Evolutionary conservation across 768 basidiomycete species (phyloP).

Genomic region (Rubroboletus satanas): DNA sequence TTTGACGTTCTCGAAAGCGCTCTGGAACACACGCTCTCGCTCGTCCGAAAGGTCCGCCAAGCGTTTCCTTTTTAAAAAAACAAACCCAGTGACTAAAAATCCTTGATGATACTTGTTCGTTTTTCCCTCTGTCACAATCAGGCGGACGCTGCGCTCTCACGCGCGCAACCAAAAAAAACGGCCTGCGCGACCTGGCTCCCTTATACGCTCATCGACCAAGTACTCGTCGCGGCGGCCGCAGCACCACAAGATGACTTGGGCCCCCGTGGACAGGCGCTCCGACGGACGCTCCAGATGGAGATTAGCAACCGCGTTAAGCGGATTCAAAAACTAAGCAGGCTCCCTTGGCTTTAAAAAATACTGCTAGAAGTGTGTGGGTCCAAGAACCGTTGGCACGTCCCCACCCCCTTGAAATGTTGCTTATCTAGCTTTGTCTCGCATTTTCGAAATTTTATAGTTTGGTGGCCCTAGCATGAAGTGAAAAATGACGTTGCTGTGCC

Average conservation of each 20-base stretch:
- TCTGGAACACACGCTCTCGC: constrained; percentile 62
- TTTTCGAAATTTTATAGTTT: constrained; percentile 7
- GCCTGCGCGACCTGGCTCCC: constrained; percentile 75
- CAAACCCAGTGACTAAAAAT: constrained; percentile 4
- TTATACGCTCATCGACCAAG: constrained; percentile 80
- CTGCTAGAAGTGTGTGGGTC: no score
- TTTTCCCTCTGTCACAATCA: constrained; percentile 21
- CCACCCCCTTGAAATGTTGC: not conserved
- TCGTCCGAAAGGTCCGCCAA: constrained; percentile 66
- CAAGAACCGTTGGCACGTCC: no score
- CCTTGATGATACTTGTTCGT: not conserved
- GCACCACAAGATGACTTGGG: constrained; percentile 43
- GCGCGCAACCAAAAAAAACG: constrained; percentile 48
- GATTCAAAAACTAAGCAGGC: constrained; percentile 60
- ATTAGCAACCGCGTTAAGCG: constrained; percentile 62
- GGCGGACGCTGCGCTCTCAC: constrained; percentile 52
- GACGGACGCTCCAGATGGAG: constrained; percentile 54
- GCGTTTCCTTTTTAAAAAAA: not conserved
- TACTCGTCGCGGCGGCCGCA: constrained; percentile 59
- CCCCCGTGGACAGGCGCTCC: constrained; percentile 36
- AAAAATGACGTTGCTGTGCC: constrained; percentile 1
- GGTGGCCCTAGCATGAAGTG: not conserved
- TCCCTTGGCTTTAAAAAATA: constrained; percentile 6
- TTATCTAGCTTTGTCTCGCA: not conserved
- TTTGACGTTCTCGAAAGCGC: constrained; percentile 80